Base-by-base conservation (phyloP, 2,329 filamentous ascomycete genomes). In the Cordyceps farinosa region DNA sequence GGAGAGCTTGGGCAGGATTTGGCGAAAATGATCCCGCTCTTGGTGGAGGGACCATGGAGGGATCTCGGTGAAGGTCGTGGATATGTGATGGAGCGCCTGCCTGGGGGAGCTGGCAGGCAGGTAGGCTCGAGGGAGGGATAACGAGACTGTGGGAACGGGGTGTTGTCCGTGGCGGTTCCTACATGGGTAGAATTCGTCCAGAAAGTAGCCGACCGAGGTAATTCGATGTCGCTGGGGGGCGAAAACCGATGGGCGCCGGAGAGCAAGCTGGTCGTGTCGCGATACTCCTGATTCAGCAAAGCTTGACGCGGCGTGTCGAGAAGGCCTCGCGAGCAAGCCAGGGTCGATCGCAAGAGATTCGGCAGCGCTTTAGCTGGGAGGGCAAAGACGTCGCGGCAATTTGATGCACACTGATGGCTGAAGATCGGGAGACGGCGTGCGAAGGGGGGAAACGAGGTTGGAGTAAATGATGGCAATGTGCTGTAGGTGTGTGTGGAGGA, bases 11-110 rank as follows among this genome's bases (percentile, higher is more conserved):
- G 69, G 80, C 79, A 79, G 82, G 82, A 79, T 81, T 84, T 77
- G 84, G 84, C 75, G 84, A 85, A 76, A 86, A 86, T 75, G 83
- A 85, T 84, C 83, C 84, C 80, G 83, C 79, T 82, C 83, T 80
- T 78, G 82, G 79, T 79, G 77, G 80, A 78, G 82, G 81, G 80
- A 83, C 81, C 82, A 84, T 84, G 82, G 79, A 75, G 78, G 73
- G 76, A 70, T 77, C 71, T 75, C 75, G 66, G 70, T 62, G 65
- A 69, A 65, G 70, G 69, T 69, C 70, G 72, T 69, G 66, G 67
- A 61, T 70, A 67, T 68, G 68, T 70, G 65, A 66, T 69, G 66
- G 68, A 73, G 70, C 70, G 73, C 75, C 76, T 76, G 74, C 73
- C 74, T 69, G 71, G 68, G 70, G 69, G 68, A 69, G 64, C 70